Evolutionary conservation across 129 eudicot species (phyloP), one percentile per base, ranked within the genome.

Genomic region (Pittosporum tobira): DNA sequence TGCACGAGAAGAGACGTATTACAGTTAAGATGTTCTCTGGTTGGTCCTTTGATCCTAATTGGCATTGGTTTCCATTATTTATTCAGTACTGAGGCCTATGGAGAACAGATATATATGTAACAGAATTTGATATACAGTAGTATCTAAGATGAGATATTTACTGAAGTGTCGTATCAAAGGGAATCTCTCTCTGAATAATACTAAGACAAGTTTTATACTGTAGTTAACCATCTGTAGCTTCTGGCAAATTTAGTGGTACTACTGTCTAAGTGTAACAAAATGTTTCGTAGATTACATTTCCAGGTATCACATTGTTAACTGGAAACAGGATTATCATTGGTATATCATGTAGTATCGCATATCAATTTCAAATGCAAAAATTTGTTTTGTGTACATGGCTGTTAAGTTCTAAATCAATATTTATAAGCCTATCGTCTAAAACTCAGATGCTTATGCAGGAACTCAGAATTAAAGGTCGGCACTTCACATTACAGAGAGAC

Each of bases 401-500:
- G 0, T 55, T 25, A 24, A 29, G 1, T 2, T 6, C 3, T n/a
- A 47, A 53, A 64, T 21, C n/a, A 19, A 63, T 10, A 28, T 64
- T 15, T 50, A 34, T 25, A 51, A 64, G 59, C 25, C 13, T 2
- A 48, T 64, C 59, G 51, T 31, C 69, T 34, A 48, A 64, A 50
- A 64, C 25, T 51, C n/a, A 51, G 69, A 64, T 64, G 44, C 69
- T 43, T 51, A 3, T 64, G 49, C 48, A 36, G 60, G 43, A 18
- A 4, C 31, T 31, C 16, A 4, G 55, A 61, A 11, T 42, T 12
- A 40, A 28, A 61, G 40, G 23, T 45, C 59, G n/a, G 16, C 26
- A 52, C 37, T 25, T n/a, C n/a, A n/a, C 27, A 67, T 46, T 55
- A 55, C 61, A 29, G 61, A 44, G 83, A 81, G 57, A 81, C 22